Percentiles rank a stretch among this genome's conserved stretches.
phyloP scores from a whole-genome alignment of 768 basidiomycete species.

The Pulveroboletus sp. region DNA sequence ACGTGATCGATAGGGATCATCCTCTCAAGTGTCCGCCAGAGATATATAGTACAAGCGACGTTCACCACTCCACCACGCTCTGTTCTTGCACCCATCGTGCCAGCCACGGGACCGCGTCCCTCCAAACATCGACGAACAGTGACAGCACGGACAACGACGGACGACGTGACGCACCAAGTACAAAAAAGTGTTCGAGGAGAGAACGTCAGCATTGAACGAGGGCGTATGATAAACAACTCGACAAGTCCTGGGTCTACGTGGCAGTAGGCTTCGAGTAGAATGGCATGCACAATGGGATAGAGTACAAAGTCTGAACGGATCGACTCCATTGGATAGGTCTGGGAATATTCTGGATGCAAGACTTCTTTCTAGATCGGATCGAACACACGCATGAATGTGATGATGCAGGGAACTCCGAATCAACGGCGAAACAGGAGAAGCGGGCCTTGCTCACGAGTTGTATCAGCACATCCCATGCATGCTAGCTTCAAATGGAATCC shows the following conservation, averaged over 20 bases:
- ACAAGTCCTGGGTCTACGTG: slow-evolving; percentile 20
- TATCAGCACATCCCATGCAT: slow-evolving; percentile 5
- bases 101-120: not conserved
- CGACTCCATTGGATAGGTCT: slow-evolving; percentile 13
- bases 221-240: slow-evolving; percentile 29
- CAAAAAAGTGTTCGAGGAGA: slow-evolving; percentile 16
- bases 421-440: not conserved
- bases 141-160: slow-evolving; percentile 3
- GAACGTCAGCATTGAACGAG: slow-evolving; percentile 24
- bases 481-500: not conserved
- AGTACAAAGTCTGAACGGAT: slow-evolving; percentile 19
- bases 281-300: slow-evolving; percentile 23
- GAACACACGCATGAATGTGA: slow-evolving; percentile 4
- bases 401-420: slow-evolving; percentile 7
- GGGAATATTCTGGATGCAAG: slow-evolving; percentile 26
- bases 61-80: not conserved
- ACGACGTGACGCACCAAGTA: slow-evolving; percentile 10
- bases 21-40: too few relatives aligned
- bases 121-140: slow-evolving; percentile 1
- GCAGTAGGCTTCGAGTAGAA: slow-evolving; percentile 19
- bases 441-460: slow-evolving; percentile 2
- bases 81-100: not conserved
- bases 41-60: slow-evolving; percentile 18
- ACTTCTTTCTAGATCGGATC: slow-evolving; percentile 23
- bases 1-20: too few relatives aligned